These are phyloP conservation scores for Elsinoe australis DNA, from an alignment of 2,329 filamentous ascomycete genomes.

Conservation along the genomic window DNA sequence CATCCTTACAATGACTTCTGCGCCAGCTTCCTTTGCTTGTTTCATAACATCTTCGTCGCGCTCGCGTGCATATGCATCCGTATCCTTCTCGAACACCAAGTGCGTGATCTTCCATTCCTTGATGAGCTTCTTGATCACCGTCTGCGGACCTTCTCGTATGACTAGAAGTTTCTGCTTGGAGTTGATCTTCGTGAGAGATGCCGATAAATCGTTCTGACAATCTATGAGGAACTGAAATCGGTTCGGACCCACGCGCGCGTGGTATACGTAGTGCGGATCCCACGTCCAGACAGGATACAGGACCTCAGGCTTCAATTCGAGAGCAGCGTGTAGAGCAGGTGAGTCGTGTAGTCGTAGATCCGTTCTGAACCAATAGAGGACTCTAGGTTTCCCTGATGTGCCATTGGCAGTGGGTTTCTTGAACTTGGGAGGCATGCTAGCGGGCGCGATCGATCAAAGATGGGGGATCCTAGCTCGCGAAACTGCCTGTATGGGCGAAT, in stretches of 20 bases:
- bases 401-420: constrained; percentile 15
- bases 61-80: constrained; percentile 61
- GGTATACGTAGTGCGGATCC: constrained; percentile 74
- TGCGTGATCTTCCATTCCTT: constrained; percentile 66
- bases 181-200: constrained; percentile 61
- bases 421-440: too few species aligned
- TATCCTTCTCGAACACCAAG: constrained; percentile 71
- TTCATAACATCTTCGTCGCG: constrained; percentile 54
- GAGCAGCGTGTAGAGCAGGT: constrained; percentile 61
- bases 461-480: too few species aligned
- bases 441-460: too few species aligned
- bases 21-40: constrained; percentile 57
- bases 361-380: constrained; percentile 73
- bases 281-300: constrained; percentile 73
- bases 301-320: constrained; percentile 59
- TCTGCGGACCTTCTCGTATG: constrained; percentile 64
- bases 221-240: constrained; percentile 71
- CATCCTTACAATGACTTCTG: constrained; percentile 56
- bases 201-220: constrained; percentile 63
- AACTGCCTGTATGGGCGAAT: too few species aligned
- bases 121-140: constrained; percentile 63
- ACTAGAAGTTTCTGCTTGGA: constrained; percentile 63
- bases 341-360: constrained; percentile 72
- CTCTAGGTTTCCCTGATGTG: constrained; percentile 36
- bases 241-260: constrained; percentile 61